phyloP scores from a whole-genome alignment of 352 stramenopile genomes.

The Globisporangium solare region DNA sequence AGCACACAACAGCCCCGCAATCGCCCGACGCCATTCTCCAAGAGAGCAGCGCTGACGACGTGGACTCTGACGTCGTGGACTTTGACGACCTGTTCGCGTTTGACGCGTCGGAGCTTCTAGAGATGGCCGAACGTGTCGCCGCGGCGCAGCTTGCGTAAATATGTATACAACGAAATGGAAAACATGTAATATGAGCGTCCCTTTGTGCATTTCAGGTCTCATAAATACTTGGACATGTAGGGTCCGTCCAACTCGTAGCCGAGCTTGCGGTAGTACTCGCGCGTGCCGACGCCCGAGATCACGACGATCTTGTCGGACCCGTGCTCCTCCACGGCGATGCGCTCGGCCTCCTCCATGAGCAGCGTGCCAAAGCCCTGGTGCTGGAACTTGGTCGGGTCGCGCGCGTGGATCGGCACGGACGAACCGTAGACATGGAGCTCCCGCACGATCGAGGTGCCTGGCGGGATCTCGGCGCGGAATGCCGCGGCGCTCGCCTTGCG shows the following conservation, averaged over 20 bases:
- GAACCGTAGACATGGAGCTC: constrained; percentile 98
- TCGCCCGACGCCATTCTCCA: too few species aligned
- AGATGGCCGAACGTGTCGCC: constrained; percentile 9
- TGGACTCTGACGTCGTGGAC: constrained; percentile 7
- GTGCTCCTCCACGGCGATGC: constrained; percentile 94
- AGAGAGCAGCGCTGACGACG: background rate
- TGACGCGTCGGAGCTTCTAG: constrained; percentile 13
- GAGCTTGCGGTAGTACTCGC: constrained; percentile 97
- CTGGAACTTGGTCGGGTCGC: constrained; percentile 95
- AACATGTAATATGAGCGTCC: background rate
- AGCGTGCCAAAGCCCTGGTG: constrained; percentile 95
- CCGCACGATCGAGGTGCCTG: constrained; percentile 69
- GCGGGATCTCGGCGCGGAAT: constrained; percentile 80
- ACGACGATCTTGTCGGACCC: constrained; percentile 95
- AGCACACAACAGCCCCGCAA: too few species aligned
- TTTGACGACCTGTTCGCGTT: constrained; percentile 4
- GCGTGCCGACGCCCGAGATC: constrained; percentile 94
- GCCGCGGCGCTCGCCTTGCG: constrained; percentile 80
- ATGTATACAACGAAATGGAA: too few species aligned
- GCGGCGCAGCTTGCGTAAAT: background rate
- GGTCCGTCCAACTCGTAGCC: constrained; percentile 95
- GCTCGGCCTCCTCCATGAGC: constrained; percentile 97
- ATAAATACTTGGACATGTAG: constrained; percentile 96
- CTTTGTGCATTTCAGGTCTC: background rate
- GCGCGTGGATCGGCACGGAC: constrained; percentile 91